These are phyloP conservation scores for Mariannaea elegans DNA, from an alignment of 2,329 filamentous ascomycete genomes.

Conservation along the genomic window DNA sequence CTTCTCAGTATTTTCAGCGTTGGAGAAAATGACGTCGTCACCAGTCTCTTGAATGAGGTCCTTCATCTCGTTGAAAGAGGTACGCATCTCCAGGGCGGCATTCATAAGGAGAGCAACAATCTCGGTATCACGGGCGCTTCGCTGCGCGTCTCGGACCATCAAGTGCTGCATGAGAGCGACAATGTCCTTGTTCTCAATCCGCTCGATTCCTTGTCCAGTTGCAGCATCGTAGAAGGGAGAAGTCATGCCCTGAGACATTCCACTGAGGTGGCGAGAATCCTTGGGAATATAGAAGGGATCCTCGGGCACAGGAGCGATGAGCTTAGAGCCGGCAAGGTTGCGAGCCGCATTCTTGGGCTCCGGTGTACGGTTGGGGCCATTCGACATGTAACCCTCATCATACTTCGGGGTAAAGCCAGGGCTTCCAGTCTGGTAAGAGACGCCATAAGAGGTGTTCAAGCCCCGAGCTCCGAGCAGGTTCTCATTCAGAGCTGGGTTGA, in stretches of 20 bases:
- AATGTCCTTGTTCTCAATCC: constrained; percentile 95
- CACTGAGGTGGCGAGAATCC: constrained; percentile 75
- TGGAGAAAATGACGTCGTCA: constrained; percentile 86
- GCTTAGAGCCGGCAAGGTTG: constrained; percentile 60
- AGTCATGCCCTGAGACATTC: constrained; percentile 89
- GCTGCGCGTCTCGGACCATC: constrained; percentile 95
- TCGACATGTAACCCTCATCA: constrained; percentile 94
- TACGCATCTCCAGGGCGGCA: constrained; percentile 95
- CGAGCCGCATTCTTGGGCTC: constrained; percentile 65
- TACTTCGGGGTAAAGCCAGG: constrained; percentile 67
- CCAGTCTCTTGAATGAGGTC: constrained; percentile 84
- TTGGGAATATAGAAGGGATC: constrained; percentile 74
- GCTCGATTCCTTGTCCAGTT: constrained; percentile 86
- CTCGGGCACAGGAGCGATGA: constrained; percentile 55
- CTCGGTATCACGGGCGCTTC: constrained; percentile 95
- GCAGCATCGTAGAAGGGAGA: constrained; percentile 91
- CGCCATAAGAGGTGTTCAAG: constrained; percentile 51
- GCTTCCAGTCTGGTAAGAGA: constrained; percentile 63
- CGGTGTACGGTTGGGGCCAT: constrained; percentile 65
- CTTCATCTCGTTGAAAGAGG: constrained; percentile 95
- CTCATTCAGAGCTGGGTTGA: constrained; percentile 61
- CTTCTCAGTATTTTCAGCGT: constrained; percentile 87
- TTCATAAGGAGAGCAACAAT: constrained; percentile 94
- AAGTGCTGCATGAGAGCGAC: constrained; percentile 97
- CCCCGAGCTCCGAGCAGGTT: constrained; percentile 55